phyloP scores from a whole-genome alignment of 139 green algal species.

The Micractinium sp. region DNA sequence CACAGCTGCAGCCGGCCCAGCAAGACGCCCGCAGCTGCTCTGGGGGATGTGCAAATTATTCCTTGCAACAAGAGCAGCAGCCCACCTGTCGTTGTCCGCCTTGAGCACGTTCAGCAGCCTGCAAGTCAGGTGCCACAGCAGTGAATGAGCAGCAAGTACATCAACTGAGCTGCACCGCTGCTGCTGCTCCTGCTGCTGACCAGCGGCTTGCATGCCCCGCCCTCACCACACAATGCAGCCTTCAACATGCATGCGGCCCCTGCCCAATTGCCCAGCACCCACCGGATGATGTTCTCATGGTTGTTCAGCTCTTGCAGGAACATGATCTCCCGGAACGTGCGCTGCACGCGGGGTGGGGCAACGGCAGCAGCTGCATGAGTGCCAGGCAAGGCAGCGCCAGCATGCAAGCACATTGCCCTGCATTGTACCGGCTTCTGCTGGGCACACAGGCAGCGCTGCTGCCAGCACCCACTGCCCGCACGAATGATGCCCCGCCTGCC shows the following conservation, averaged over 20 bases:
- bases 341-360: constrained; percentile 57
- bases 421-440: not conserved
- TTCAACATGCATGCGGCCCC: no score
- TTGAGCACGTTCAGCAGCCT: constrained; percentile 96
- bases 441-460: not conserved
- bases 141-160: not conserved
- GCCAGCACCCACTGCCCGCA: not conserved
- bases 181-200: no score
- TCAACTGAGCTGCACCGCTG: not conserved
- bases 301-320: constrained; percentile 96
- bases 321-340: constrained; percentile 99
- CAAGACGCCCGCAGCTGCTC: not conserved
- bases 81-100: constrained; percentile 90
- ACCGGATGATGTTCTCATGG: constrained; percentile 96
- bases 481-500: not conserved
- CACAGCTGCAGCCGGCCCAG: not conserved
- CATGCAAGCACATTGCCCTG: not conserved
- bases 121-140: constrained; percentile 5
- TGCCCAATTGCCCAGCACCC: not conserved
- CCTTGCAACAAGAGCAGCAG: not conserved
- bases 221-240: not conserved
- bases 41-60: not conserved
- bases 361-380: not conserved
- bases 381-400: not conserved
- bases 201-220: not conserved